phyloP scores from a whole-genome alignment of 192 early-diverging fungal species.

The Chytriomyces sp. region DNA sequence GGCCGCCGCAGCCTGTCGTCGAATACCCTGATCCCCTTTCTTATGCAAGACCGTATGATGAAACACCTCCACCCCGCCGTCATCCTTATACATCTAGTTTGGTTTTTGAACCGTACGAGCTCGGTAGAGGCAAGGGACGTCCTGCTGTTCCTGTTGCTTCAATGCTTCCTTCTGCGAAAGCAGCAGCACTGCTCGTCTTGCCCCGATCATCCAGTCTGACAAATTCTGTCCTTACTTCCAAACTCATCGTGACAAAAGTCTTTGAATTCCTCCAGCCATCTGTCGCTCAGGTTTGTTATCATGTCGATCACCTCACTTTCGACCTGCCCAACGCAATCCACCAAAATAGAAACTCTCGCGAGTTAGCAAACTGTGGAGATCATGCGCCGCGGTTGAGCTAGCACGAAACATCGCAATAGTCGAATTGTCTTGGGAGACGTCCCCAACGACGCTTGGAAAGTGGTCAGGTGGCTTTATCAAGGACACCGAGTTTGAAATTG shows the following conservation, averaged over 20 bases:
- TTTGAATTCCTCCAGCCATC: neutral
- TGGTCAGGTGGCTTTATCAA: constrained; percentile 4
- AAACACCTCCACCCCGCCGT: neutral
- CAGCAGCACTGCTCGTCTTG: neutral
- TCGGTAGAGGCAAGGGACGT: neutral
- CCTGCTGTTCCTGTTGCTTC: neutral
- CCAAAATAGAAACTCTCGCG: constrained; percentile 8
- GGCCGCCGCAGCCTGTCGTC: neutral
- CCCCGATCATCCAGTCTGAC: constrained; percentile 22
- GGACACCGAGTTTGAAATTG: neutral
- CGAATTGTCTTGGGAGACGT: constrained; percentile 4
- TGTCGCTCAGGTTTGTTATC: neutral
- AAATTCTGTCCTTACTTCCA: neutral
- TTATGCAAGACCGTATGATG: neutral
- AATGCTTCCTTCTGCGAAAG: neutral
- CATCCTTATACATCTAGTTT: neutral
- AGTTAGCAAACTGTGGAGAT: constrained; percentile 14
- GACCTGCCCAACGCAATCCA: neutral
- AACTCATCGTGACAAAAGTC: neutral
- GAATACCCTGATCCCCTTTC: constrained; percentile 1
- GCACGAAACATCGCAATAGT: neutral
- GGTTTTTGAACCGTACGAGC: neutral
- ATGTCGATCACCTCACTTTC: neutral
- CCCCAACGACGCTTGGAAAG: neutral
- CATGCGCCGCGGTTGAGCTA: neutral